Conservation (phyloP, 495 filamentous ascomycete genomes). For the Aspergillus heteromorphus region DNA sequence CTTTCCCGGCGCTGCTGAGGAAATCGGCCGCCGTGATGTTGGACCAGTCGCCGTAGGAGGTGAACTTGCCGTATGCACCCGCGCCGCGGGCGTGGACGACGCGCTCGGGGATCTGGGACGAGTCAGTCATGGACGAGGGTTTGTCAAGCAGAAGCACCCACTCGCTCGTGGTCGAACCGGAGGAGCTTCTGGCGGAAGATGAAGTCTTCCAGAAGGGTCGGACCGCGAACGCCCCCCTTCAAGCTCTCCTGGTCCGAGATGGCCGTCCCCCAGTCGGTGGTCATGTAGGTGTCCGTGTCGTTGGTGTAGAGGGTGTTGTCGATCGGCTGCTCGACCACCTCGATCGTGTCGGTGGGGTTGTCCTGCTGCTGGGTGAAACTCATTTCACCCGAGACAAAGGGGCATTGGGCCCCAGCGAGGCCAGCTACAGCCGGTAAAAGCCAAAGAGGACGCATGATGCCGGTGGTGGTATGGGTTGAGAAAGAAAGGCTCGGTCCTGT, state of each 20-base stretch:
- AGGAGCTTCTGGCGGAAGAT: constrained; percentile 74
- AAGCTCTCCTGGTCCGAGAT: constrained; percentile 63
- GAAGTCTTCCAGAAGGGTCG: constrained; percentile 71
- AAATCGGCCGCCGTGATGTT: constrained; percentile 70
- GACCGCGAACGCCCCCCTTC: constrained; percentile 60
- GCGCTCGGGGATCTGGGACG: constrained; percentile 41
- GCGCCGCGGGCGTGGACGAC: constrained; percentile 58
- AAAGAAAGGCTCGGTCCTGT: background rate
- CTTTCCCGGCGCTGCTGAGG: constrained; percentile 51
- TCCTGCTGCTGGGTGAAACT: background rate
- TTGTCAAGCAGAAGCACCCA: constrained; percentile 12
- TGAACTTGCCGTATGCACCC: constrained; percentile 70
- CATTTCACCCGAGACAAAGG: background rate
- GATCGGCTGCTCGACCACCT: constrained; percentile 39
- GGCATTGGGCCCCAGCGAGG: constrained; percentile 1
- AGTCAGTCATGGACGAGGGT: background rate
- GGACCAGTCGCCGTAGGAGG: constrained; percentile 65
- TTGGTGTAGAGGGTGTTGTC: constrained; percentile 49
- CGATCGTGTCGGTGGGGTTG: constrained; percentile 16
- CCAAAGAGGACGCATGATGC: background rate
- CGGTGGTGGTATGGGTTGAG: background rate
- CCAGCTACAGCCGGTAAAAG: background rate
- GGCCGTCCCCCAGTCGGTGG: constrained; percentile 64
- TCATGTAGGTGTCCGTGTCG: constrained; percentile 56
- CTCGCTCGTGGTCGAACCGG: constrained; percentile 71